These are phyloP conservation scores for Penicillium hesseltinei DNA, from an alignment of 2,329 filamentous ascomycete species.

Conservation along the genomic window DNA sequence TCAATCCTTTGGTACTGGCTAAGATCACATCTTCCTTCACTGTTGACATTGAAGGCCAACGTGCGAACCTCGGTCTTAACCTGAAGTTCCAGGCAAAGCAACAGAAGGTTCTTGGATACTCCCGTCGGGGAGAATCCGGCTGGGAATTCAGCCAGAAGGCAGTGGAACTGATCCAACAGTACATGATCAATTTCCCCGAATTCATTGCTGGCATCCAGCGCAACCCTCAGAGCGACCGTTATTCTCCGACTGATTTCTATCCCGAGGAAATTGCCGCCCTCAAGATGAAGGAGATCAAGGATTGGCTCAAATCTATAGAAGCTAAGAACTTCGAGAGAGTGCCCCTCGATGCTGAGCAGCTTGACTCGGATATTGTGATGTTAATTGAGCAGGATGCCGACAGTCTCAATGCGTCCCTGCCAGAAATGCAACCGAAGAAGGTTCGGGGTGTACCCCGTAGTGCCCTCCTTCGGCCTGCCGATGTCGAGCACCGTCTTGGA, in stretches of 20 bases:
- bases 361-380: constrained; percentile 86
- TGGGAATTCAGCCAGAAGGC: constrained; percentile 96
- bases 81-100: constrained; percentile 96
- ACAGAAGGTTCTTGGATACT: constrained; percentile 93
- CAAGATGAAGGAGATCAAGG: constrained; percentile 88
- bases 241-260: constrained; percentile 84
- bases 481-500: constrained; percentile 89
- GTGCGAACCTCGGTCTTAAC: constrained; percentile 89
- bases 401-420: constrained; percentile 52
- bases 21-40: constrained; percentile 96
- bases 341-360: constrained; percentile 92
- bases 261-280: constrained; percentile 67
- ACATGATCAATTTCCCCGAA: constrained; percentile 92
- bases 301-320: constrained; percentile 89
- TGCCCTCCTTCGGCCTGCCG: constrained; percentile 85
- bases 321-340: constrained; percentile 91
- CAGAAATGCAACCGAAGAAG: constrained; percentile 62
- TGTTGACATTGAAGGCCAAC: constrained; percentile 75
- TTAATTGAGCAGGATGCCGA: constrained; percentile 76
- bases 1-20: constrained; percentile 85
- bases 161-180: constrained; percentile 74
- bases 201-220: constrained; percentile 87
- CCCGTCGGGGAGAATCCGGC: constrained; percentile 76
- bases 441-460: constrained; percentile 79
- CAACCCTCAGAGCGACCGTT: constrained; percentile 82